Conservation (phyloP, 78 protist species). For the Dictyostelium capitatum region DNA sequence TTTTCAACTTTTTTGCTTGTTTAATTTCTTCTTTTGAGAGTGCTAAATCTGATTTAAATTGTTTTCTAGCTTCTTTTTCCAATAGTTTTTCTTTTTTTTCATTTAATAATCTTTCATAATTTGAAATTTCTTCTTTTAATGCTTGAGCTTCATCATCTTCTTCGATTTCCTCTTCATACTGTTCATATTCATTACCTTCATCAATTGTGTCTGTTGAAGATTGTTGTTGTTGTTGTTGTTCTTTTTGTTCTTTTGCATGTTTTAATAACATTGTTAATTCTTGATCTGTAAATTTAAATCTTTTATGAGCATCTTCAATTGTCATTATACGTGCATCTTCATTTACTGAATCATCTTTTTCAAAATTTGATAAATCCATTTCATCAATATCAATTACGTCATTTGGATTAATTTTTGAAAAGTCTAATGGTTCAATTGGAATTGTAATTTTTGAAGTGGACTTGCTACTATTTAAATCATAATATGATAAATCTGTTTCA, state of each 20-base stretch:
- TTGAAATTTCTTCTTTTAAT: background rate
- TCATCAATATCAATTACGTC: background rate
- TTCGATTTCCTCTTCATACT: slow-evolving; percentile 7
- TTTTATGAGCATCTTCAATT: slow-evolving; percentile 43
- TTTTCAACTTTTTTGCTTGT: background rate
- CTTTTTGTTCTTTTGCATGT: background rate
- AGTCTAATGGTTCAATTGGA: no score
- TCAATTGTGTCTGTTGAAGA: background rate
- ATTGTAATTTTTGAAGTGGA: no score
- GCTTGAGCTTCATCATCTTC: background rate
- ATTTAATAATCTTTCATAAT: background rate
- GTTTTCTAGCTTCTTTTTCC: background rate
- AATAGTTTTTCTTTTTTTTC: slow-evolving; percentile 18
- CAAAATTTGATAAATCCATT: background rate
- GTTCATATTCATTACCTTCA: background rate
- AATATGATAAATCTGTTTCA: background rate
- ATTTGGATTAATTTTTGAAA: background rate
- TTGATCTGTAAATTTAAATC: slow-evolving; percentile 29
- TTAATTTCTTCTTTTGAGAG: background rate
- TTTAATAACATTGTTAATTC: slow-evolving; percentile 11
- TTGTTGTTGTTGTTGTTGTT: background rate
- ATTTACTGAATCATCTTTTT: background rate
- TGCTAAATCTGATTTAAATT: background rate
- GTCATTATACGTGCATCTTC: background rate
- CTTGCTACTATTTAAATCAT: no score